These are phyloP conservation scores for Chytriomyces sp. DNA, from an alignment of 192 early-diverging fungal species.

Conservation along the genomic window DNA sequence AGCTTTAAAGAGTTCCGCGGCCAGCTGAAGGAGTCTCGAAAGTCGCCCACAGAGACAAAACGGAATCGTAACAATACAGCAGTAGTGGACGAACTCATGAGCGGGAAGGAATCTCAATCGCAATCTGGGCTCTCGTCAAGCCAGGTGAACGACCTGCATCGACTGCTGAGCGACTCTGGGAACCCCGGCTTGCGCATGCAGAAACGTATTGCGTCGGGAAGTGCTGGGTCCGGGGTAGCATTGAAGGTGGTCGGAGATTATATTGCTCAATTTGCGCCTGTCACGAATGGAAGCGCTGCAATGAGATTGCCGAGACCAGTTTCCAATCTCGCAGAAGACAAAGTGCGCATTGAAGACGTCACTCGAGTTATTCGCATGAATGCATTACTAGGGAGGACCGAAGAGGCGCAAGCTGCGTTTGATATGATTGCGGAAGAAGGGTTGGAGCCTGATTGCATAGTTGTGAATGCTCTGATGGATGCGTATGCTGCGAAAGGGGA, in stretches of 20 bases:
- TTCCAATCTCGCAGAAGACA: background rate
- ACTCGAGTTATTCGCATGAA: slow-evolving; percentile 58
- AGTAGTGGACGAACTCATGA: background rate
- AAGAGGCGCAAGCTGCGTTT: slow-evolving; percentile 68
- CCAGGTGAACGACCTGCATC: slow-evolving; percentile 6
- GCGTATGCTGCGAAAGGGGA: slow-evolving; percentile 75
- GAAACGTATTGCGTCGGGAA: background rate
- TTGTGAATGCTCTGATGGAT: slow-evolving; percentile 79
- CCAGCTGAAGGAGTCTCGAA: background rate
- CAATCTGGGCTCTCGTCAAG: slow-evolving; percentile 13
- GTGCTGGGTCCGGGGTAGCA: background rate
- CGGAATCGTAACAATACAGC: background rate
- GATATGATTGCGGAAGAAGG: slow-evolving; percentile 64
- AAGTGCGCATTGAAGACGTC: slow-evolving; percentile 29
- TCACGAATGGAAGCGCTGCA: too few relatives aligned
- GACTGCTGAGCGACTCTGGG: background rate
- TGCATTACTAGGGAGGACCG: slow-evolving; percentile 62
- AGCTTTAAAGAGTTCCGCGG: slow-evolving; percentile 12
- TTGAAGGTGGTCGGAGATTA: slow-evolving; percentile 12
- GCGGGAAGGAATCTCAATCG: background rate
- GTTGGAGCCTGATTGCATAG: slow-evolving; percentile 68
- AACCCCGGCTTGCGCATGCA: background rate
- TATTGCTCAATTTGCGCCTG: slow-evolving; percentile 14
- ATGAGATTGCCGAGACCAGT: background rate
- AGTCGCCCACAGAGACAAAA: background rate